Evolutionary conservation across 2,329 filamentous ascomycete genomes (phyloP).

Genomic region (Ophiostoma sp.): DNA sequence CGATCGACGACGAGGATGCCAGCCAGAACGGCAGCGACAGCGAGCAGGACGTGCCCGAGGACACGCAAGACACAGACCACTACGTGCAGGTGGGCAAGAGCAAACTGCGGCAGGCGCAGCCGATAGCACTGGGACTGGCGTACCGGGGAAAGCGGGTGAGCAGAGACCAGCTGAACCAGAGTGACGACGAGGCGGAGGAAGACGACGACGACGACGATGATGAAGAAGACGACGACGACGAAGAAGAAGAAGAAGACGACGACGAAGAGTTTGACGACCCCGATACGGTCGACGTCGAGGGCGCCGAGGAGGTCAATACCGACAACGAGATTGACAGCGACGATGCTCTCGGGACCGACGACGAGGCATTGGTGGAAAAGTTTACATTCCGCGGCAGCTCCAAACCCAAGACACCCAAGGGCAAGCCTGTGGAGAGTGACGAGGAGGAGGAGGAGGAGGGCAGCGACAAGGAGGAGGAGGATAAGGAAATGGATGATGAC

Average conservation of each 20-base stretch:
- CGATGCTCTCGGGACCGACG: constrained; percentile 72
- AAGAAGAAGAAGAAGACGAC: too few species aligned
- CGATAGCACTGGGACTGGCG: constrained; percentile 64
- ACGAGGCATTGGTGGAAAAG: constrained; percentile 73
- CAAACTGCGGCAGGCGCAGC: constrained; percentile 70
- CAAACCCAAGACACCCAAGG: constrained; percentile 41
- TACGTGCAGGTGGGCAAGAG: constrained; percentile 80
- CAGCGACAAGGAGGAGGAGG: constrained; percentile 32
- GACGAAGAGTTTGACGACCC: constrained; percentile 49
- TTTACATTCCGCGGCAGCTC: constrained; percentile 61
- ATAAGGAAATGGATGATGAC: constrained; percentile 28
- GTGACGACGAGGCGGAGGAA: constrained; percentile 46
- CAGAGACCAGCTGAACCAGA: constrained; percentile 58
- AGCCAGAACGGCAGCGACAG: constrained; percentile 40
- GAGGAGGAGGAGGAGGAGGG: constrained; percentile 33
- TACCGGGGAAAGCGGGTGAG: constrained; percentile 76
- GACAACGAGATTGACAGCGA: constrained; percentile 61
- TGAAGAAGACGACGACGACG: constrained; percentile 37
- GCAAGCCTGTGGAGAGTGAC: constrained; percentile 33
- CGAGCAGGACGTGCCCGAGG: constrained; percentile 45
- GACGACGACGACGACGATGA: constrained; percentile 49
- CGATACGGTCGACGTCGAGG: constrained; percentile 49
- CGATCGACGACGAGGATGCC: constrained; percentile 51
- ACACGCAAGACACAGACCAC: constrained; percentile 71
- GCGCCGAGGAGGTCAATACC: constrained; percentile 47